Evolutionary conservation across 495 filamentous ascomycete genomes (phyloP).

Genomic region (Amniculicola lignicola): DNA sequence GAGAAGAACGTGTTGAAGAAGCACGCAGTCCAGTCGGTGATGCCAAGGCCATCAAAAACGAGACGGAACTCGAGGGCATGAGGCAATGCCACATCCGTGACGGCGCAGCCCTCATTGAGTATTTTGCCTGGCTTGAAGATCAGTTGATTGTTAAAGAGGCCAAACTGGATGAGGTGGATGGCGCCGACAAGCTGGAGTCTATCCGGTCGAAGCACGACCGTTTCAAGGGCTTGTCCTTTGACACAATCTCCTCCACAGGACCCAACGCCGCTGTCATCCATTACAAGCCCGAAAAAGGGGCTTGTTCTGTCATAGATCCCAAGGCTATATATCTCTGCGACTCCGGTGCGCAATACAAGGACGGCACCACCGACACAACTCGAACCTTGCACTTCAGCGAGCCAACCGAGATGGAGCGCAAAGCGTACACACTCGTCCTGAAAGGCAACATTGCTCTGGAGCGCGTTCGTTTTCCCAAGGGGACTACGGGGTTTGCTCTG

Average conservation of each 20-base stretch:
- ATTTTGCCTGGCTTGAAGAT: slow-evolving; percentile 95
- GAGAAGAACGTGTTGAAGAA: slow-evolving; percentile 84
- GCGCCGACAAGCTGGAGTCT: slow-evolving; percentile 83
- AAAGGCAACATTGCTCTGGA: slow-evolving; percentile 96
- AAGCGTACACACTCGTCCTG: slow-evolving; percentile 90
- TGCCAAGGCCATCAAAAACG: slow-evolving; percentile 96
- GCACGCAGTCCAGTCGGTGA: slow-evolving; percentile 84
- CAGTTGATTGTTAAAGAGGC: slow-evolving; percentile 71
- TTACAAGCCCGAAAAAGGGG: slow-evolving; percentile 85
- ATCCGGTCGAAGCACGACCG: slow-evolving; percentile 75
- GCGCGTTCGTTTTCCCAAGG: slow-evolving; percentile 85
- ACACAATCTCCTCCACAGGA: slow-evolving; percentile 93
- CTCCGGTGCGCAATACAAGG: slow-evolving; percentile 90
- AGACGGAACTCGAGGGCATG: slow-evolving; percentile 89
- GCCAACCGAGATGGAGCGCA: slow-evolving; percentile 80
- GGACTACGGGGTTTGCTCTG: slow-evolving; percentile 87
- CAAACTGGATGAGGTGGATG: slow-evolving; percentile 81
- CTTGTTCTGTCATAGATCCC: slow-evolving; percentile 81
- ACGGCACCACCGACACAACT: slow-evolving; percentile 96
- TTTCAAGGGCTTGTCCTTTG: slow-evolving; percentile 90
- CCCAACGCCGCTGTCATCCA: slow-evolving; percentile 96
- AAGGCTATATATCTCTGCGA: slow-evolving; percentile 91
- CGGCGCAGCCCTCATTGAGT: slow-evolving; percentile 86
- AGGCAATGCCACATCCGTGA: slow-evolving; percentile 89
- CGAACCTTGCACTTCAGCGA: slow-evolving; percentile 88